Base-by-base conservation (phyloP, 768 basidiomycete genomes). In the Lactifluus echinatus region DNA sequence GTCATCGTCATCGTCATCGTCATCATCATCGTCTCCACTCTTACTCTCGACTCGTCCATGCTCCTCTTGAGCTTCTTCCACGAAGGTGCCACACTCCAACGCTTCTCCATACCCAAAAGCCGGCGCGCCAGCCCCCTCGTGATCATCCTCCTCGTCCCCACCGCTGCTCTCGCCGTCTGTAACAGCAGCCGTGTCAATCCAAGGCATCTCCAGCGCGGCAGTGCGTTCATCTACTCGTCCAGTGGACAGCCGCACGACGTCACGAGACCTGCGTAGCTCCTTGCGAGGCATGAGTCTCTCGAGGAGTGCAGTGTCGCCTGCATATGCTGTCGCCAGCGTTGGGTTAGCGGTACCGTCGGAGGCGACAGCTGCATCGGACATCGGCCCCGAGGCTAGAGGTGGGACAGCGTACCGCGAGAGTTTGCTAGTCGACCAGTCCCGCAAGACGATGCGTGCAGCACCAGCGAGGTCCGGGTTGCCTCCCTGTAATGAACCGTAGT, bases 391-490 rank as follows among this genome's bases (percentile, higher is more conserved):
- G 7, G 61, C 47, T 0, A 69, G 45, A 2, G 78, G 73, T 1
- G 87, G 85, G 47, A 75, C 69, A 5, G 86, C 82, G 71, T 87
- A 93, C 58, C 86, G 80, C 24, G 82, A 78, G 64, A 95, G 76
- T 61, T 80, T 84, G 51, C 86, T 85, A 7, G 75, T 77, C 57
- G 76, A 81, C 93, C 93, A 96, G 72, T 95, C 92, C 10, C 87
- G 82, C 43, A 96, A 76, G 36, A 96, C 76, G 57, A 86, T 76
- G 21, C 87, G 84, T 14, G 88, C 85, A 4, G 93, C 89, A 40
- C 81, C 81, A 3, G 79, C 76, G 49, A 87, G 70, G 68, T 95
- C 92, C 11, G 82, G 71, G 24, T 79, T 76, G 45, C 89, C 91
- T 67, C 77, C 80, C 88, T 93, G 66, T 56, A 48, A 55, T 51